A percentile compares a stretch with the other conserved stretches of the same genome.
These are phyloP conservation scores for Friedmanniomyces simplex DNA, from an alignment of 495 filamentous ascomycete species.

Conservation along the genomic window DNA sequence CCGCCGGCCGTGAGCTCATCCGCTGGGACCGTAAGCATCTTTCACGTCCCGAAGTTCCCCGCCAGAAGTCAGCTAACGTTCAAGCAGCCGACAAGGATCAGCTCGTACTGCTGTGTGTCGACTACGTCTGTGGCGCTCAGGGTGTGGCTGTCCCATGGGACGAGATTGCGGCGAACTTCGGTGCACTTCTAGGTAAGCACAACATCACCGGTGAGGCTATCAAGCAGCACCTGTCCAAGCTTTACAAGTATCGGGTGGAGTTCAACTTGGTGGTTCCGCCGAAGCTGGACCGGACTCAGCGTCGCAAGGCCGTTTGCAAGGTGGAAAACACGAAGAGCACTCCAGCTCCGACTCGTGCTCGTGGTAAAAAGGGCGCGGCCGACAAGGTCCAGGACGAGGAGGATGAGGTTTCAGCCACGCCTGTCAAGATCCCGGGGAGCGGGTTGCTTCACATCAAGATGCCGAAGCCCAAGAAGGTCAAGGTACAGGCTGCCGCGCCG, in stretches of 20 bases:
- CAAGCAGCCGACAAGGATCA: constrained; percentile 15
- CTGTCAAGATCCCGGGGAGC: not conserved
- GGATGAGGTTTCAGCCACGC: not conserved
- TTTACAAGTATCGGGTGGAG: constrained; percentile 6
- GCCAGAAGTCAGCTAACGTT: constrained; percentile 5
- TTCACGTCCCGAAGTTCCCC: not conserved
- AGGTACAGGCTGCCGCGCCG: not conserved
- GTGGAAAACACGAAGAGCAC: not conserved
- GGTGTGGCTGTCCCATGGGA: constrained; percentile 17
- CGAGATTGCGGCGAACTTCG: not conserved
- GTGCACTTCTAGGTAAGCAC: not conserved
- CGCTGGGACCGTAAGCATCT: constrained; percentile 18
- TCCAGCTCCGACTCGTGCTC: not conserved
- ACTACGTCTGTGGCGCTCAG: constrained; percentile 4
- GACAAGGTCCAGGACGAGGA: constrained; percentile 4
- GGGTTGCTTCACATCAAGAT: not conserved
- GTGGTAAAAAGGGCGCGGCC: not conserved
- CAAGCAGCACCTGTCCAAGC: constrained; percentile 20
- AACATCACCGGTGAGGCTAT: constrained; percentile 16
- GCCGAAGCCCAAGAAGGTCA: constrained; percentile 4
- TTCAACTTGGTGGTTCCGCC: constrained; percentile 1
- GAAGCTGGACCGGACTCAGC: constrained; percentile 8
- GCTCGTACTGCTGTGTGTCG: constrained; percentile 11
- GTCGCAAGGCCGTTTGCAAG: not conserved
- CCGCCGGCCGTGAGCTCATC: constrained; percentile 13